A percentile compares a stretch with the other conserved stretches of the same genome.
Conservation (phyloP, 179 eudicot genomes). For the Nepenthes alata region DNA sequence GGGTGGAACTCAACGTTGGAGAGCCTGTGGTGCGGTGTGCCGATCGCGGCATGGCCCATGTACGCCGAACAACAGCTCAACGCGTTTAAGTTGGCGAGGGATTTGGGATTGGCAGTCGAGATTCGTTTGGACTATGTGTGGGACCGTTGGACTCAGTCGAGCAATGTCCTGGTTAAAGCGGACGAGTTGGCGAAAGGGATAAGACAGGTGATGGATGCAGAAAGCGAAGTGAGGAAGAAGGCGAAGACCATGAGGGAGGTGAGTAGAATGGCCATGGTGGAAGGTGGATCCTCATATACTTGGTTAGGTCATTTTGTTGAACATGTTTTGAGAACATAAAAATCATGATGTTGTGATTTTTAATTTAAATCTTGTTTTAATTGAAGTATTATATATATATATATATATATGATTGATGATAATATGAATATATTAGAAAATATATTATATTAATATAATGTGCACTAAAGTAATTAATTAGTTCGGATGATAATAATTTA, state of each 20-base stretch:
- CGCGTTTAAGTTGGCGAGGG: constrained; percentile 17
- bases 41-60: constrained; percentile 21
- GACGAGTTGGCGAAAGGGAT: constrained; percentile 20
- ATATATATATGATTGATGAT: no score
- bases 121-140: constrained; percentile 15
- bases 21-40: constrained; percentile 24
- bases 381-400: no score
- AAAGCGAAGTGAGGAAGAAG: constrained; percentile 6
- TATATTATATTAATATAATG: no score
- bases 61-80: constrained; percentile 18
- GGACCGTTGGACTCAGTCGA: neutral
- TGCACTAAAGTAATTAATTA: no score
- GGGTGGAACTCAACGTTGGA: constrained; percentile 32
- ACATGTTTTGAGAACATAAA: neutral
- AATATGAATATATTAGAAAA: no score
- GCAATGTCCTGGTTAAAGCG: constrained; percentile 4
- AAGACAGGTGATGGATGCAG: constrained; percentile 13
- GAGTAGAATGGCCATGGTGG: constrained; percentile 7
- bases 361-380: no score
- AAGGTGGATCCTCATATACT: constrained; percentile 16
- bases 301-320: constrained; percentile 11
- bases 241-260: constrained; percentile 5
- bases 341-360: no score
- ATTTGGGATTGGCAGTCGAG: constrained; percentile 17
- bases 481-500: no score